Base-by-base conservation (phyloP, 352 stramenopile species). In the Phytophthora capsici region DNA sequence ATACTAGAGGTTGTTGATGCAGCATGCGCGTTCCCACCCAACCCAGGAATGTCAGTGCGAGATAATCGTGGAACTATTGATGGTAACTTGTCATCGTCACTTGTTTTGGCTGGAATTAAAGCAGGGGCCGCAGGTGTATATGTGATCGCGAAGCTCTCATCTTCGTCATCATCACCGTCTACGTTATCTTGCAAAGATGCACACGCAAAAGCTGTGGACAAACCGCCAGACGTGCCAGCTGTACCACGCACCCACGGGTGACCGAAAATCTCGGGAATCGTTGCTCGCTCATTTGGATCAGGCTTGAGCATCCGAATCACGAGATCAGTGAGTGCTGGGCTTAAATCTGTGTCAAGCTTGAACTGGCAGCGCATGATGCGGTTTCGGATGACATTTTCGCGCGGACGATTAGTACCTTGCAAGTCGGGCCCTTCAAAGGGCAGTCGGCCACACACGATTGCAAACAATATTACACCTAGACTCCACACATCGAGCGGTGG, bases 401-500 rank as follows among this genome's bases (percentile, higher is more conserved):
- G 69, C 10, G 86, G 84, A 7, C 86, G 79, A 47, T 93, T 94
- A 1, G 76, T 90, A 6, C 86, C 87, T 36, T 85, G 73, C 17
- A 96, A 71, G 63, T 95, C 86, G 16, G 66, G 75, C 2, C 87
- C 87, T 77, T 96, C 89, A 41, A 96, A 96, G 1, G 89, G 89
- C 8, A 95, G 49, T 36, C 88, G 73, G 23, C 89, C 87, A 63
- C 86, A 95, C 26, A 96, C 72, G 41, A 95, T 83, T 12, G 87
- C 87, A 66, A 95, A 96, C 17, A 96, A 58, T 54, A 97, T 96
- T 19, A 97, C 82, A 49, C 89, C 89, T 36, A 96, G 67, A 76
- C 87, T 95, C 92, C 92, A 98, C 13, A 97, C 84, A 73, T 97
- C 92, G 17, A 98, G 78, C 22, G 92, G 92, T 7, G 89, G 89